Conservation (phyloP, 768 basidiomycete species). For the Butyriboletus loyo region DNA sequence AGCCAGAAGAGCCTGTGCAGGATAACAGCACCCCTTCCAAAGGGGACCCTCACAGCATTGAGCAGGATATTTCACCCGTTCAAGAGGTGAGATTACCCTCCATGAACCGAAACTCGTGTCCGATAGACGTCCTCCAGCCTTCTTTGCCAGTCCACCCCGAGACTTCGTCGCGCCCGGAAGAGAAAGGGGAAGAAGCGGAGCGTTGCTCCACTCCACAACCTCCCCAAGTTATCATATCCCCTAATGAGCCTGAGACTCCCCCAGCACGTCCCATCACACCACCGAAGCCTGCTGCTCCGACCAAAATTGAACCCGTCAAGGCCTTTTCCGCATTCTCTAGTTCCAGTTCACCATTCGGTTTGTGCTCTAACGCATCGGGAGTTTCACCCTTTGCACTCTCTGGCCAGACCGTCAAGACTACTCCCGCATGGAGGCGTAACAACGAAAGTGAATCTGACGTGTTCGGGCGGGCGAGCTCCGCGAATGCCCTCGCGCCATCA, state of each 20-base stretch:
- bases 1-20: constrained; percentile 7
- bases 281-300: constrained; percentile 6
- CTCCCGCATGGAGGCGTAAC: constrained; percentile 29
- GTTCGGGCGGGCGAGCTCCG: constrained; percentile 4
- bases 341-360: constrained; percentile 34
- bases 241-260: constrained; percentile 10
- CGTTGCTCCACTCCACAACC: constrained; percentile 12
- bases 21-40: constrained; percentile 7
- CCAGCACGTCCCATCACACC: constrained; percentile 13
- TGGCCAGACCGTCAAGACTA: constrained; percentile 8
- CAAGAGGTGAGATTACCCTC: constrained; percentile 14
- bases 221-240: background rate
- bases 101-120: background rate
- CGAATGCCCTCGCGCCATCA: constrained; percentile 16
- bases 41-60: background rate
- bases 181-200: constrained; percentile 10
- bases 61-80: constrained; percentile 3
- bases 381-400: constrained; percentile 23
- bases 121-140: constrained; percentile 14
- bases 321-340: constrained; percentile 42
- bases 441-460: constrained; percentile 6
- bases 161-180: background rate
- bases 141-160: background rate
- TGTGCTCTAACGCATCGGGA: constrained; percentile 25
- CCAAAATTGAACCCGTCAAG: constrained; percentile 11